A percentile compares a stretch with the other conserved stretches of the same genome.
These are phyloP conservation scores for Ogataea trehalophila DNA, from an alignment of 805 yeast genomes.

Conservation along the genomic window DNA sequence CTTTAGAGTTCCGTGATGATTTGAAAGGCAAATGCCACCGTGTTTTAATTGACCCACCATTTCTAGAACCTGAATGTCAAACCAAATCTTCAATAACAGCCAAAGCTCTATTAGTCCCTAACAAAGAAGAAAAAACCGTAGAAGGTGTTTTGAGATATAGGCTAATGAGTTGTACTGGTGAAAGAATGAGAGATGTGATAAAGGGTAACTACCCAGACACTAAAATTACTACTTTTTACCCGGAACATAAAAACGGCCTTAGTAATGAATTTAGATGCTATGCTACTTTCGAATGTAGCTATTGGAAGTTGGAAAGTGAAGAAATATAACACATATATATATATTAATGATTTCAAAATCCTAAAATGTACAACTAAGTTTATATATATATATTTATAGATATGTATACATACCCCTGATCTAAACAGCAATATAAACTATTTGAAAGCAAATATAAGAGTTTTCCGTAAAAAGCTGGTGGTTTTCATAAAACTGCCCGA, in stretches of 20 bases:
- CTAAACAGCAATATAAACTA: no score
- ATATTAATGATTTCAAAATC: background rate
- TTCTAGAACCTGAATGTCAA: conserved; percentile 78
- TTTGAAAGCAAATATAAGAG: no score
- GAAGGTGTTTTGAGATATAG: conserved; percentile 40
- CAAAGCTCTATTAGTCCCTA: conserved; percentile 44
- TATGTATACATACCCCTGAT: no score
- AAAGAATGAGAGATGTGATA: conserved; percentile 71
- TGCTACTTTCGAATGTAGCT: conserved; percentile 64
- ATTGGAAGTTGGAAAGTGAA: conserved; percentile 50
- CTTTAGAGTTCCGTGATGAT: conserved; percentile 53
- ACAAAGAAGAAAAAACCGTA: conserved; percentile 34
- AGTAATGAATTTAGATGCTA: conserved; percentile 87
- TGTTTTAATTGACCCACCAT: conserved; percentile 83
- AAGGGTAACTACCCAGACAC: conserved; percentile 59
- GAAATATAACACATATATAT: background rate
- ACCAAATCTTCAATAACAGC: conserved; percentile 64
- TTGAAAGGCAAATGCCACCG: conserved; percentile 63
- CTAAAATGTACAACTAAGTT: background rate
- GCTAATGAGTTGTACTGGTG: conserved; percentile 82
- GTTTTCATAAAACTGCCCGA: no score
- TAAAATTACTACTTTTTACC: conserved; percentile 59
- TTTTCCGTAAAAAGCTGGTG: no score
- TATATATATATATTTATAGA: no score
- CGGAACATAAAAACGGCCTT: conserved; percentile 80